phyloP scores from a whole-genome alignment of 495 filamentous ascomycete species.

The Tetracladium marchalianum region DNA sequence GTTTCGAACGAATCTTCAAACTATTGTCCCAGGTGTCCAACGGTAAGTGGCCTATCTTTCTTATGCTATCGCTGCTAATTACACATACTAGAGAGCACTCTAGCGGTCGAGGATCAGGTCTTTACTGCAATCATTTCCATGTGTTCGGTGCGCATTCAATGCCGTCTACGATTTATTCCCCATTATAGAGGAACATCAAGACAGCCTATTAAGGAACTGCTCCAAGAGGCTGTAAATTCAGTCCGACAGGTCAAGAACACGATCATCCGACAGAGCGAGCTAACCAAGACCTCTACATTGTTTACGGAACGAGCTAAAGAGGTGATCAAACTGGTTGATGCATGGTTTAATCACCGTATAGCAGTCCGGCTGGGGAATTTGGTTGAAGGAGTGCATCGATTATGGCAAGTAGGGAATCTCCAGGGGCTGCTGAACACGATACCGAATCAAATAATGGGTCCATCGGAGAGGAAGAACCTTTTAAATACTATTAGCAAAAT shows the following conservation, averaged over 20 bases:
- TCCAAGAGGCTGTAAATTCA: slow-evolving; percentile 11
- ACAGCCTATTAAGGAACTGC: slow-evolving; percentile 17
- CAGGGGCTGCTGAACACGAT: slow-evolving; percentile 1
- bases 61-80: slow-evolving; percentile 5
- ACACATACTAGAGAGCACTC: background rate
- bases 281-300: background rate
- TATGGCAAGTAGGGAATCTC: slow-evolving; percentile 8
- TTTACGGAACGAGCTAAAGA: slow-evolving; percentile 9
- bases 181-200: slow-evolving; percentile 8
- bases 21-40: slow-evolving; percentile 13
- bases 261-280: background rate
- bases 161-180: slow-evolving; percentile 19
- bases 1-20: slow-evolving; percentile 23
- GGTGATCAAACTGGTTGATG: slow-evolving; percentile 8
- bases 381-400: slow-evolving; percentile 9
- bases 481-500: slow-evolving; percentile 24
- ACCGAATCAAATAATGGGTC: slow-evolving; percentile 13
- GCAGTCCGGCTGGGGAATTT: slow-evolving; percentile 3
- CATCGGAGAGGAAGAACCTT: slow-evolving; percentile 11
- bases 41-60: slow-evolving; percentile 7
- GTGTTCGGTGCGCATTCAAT: slow-evolving; percentile 26
- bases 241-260: slow-evolving; percentile 1
- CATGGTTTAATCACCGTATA: slow-evolving; percentile 8
- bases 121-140: slow-evolving; percentile 26
- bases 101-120: slow-evolving; percentile 17